Evolutionary conservation across 108 stramenopile species (phyloP), one percentile per base, ranked within the genome.

Genomic region (Nannochloropsis gaditana): DNA sequence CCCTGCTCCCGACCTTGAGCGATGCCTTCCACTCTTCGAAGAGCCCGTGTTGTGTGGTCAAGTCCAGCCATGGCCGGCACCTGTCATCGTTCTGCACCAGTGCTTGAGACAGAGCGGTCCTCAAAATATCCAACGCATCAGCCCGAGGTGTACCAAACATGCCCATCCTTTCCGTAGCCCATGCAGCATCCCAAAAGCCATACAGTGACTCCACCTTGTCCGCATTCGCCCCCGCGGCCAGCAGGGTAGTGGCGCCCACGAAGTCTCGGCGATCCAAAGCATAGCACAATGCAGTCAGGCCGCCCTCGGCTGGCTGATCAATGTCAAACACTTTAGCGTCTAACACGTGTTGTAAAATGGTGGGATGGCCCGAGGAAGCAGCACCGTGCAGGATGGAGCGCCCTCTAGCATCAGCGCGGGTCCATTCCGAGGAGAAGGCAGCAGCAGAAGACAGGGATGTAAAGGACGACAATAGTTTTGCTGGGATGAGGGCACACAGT

Each of bases 11-110:
- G 19, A 73, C 59, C n/a, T 73, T 73, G 1, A 73, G 59, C 59
- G 15, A n/a, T 73, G 59, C 59, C n/a, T 73, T 73, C 59, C 59
- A 73, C n/a, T 73, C 59, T n/a, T 73, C 59, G n/a, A 6, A 73
- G 19, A 73, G 59, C 59, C 3, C 15, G 59, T n/a, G 59, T n/a
- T 73, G 59, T n/a, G 59, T 73, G 19, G 15, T n/a, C n/a, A 15
- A 15, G n/a, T 73, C 59, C 59, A 73, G n/a, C 59, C 59, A 73
- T n/a, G 59, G 59, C 59, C 8, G 59, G n/a, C 19, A 15, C 59
- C n/a, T 15, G 15, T 73, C 59, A 73, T 73, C 8, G 4, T n/a
- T 73, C 59, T n/a, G 59, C 8, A n/a, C 2, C 59, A 73, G 19
- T 2, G 59, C 15, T 73, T 15, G 19, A 6, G 19, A 73, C 59